Conservation (phyloP, 2,329 filamentous ascomycete species). For the Stenocarpella maydis region DNA sequence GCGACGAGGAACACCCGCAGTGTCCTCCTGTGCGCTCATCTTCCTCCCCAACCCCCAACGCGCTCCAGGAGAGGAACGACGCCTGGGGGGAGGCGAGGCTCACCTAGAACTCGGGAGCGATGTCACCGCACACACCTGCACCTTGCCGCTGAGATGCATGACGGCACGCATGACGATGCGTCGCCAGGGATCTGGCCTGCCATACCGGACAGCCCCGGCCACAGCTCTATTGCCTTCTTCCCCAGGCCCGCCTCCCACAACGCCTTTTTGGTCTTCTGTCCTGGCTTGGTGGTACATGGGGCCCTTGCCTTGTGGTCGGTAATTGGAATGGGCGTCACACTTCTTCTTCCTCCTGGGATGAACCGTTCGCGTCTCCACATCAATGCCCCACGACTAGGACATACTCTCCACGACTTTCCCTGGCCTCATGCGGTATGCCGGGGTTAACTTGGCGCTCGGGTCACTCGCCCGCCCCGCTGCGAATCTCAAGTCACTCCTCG, state of each 20-base stretch:
- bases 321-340: slow-evolving; percentile 13
- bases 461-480: slow-evolving; percentile 9
- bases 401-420: slow-evolving; percentile 4
- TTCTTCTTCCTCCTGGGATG: slow-evolving; percentile 10
- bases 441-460: too few relatives aligned
- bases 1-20: neutral
- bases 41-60: neutral
- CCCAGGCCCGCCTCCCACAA: too few relatives aligned
- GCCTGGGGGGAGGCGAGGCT: neutral
- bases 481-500: neutral
- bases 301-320: slow-evolving; percentile 1
- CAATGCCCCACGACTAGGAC: slow-evolving; percentile 20
- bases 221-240: neutral
- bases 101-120: neutral
- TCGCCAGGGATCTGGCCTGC: slow-evolving; percentile 13
- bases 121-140: neutral
- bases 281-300: slow-evolving; percentile 11
- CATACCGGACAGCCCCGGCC: slow-evolving; percentile 14
- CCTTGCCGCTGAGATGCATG: slow-evolving; percentile 1
- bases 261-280: too few relatives aligned
- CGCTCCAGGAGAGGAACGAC: slow-evolving; percentile 3
- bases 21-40: neutral
- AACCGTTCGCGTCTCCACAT: slow-evolving; percentile 23
- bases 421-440: slow-evolving; percentile 20
- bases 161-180: slow-evolving; percentile 22